Evolutionary conservation across 768 basidiomycete genomes (phyloP).

Genomic region (Panus rudis): DNA sequence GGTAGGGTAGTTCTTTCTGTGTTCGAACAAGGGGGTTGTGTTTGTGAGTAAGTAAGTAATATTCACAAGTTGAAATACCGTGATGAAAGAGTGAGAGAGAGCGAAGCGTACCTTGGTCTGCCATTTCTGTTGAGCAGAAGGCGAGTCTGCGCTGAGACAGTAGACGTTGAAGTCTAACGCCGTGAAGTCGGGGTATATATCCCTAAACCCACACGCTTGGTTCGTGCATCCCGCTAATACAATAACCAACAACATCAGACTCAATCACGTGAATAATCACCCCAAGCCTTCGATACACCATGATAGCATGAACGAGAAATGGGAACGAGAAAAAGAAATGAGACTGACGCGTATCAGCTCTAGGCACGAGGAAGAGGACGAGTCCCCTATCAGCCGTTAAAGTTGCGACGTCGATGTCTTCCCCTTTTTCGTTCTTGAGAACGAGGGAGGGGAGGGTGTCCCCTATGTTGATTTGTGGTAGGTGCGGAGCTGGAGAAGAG

Average conservation of each 20-base stretch:
- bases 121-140: constrained; percentile 74
- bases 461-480: constrained; percentile 54
- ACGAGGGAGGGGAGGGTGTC: constrained; percentile 65
- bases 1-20: constrained; percentile 80
- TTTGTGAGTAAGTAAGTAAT: neutral
- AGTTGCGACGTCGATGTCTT: constrained; percentile 62
- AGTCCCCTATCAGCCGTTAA: constrained; percentile 67
- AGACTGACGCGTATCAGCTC: constrained; percentile 74
- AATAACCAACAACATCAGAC: constrained; percentile 1
- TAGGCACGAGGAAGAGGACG: constrained; percentile 78
- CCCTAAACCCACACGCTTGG: constrained; percentile 90
- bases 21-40: constrained; percentile 5
- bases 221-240: constrained; percentile 77
- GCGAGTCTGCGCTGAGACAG: constrained; percentile 76
- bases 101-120: constrained; percentile 64
- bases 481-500: constrained; percentile 11
- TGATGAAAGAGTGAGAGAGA: neutral
- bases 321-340: constrained; percentile 8
- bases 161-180: constrained; percentile 65
- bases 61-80: neutral
- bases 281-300: no score
- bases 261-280: no score
- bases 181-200: constrained; percentile 72
- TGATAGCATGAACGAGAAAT: constrained; percentile 3
- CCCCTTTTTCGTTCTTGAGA: constrained; percentile 80